Percentiles rank a stretch among this genome's conserved stretches.
Conservation (phyloP, 2,329 filamentous ascomycete species). For the Corinectria fuckeliana region DNA sequence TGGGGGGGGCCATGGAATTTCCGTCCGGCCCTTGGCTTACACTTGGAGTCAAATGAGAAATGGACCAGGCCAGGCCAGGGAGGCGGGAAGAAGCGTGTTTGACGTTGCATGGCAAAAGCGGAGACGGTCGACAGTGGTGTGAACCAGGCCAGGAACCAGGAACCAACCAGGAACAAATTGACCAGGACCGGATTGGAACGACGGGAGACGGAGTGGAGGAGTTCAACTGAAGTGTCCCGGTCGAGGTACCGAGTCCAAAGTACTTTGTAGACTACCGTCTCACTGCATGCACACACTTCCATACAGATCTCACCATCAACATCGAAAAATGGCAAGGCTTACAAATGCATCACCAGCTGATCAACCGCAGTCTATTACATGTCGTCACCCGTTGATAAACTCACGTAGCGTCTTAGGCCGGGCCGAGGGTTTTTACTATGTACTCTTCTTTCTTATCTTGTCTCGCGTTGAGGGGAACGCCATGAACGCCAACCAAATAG, state of each 20-base stretch:
- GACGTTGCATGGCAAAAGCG: slow-evolving; percentile 25
- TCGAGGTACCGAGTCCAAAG: not conserved
- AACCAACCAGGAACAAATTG: slow-evolving; percentile 32
- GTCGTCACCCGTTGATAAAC: not conserved
- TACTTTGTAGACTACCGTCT: not conserved
- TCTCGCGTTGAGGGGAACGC: not conserved
- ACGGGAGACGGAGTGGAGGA: no score
- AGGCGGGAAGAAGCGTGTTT: slow-evolving; percentile 2
- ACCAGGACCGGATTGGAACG: slow-evolving; percentile 15
- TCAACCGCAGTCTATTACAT: not conserved
- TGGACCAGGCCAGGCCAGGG: not conserved
- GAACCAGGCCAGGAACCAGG: slow-evolving; percentile 31
- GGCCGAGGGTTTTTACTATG: not conserved
- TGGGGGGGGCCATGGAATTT: no score
- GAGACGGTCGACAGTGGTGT: slow-evolving; percentile 26
- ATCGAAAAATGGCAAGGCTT: not conserved
- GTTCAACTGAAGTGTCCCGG: no score
- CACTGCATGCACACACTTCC: slow-evolving; percentile 1
- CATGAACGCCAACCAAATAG: slow-evolving; percentile 8
- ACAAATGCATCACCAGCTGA: not conserved
- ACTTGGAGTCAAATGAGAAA: not conserved
- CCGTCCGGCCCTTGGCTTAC: no score
- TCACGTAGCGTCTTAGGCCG: not conserved
- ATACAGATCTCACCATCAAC: not conserved
- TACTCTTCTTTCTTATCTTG: not conserved